Percentiles rank a stretch among this genome's conserved stretches.
Evolutionary conservation across 1,284 basidiomycete genomes (phyloP).

Genomic region (Fomitopsis pinicola): DNA sequence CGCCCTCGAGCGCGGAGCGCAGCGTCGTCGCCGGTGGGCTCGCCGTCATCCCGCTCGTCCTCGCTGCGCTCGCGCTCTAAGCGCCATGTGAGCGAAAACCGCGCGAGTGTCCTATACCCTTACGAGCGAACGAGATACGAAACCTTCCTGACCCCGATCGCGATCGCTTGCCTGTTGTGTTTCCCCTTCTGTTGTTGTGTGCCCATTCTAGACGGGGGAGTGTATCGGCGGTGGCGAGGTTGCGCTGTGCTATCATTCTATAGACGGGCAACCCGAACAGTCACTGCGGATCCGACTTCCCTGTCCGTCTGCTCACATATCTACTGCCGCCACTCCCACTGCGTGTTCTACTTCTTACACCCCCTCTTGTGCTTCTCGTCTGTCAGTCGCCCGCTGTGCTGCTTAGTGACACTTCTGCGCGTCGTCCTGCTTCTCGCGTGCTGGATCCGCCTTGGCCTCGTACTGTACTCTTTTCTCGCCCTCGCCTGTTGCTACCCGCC

Average conservation of each 20-base stretch:
- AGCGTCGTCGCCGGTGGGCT: conserved; percentile 10
- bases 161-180: background rate
- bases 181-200: no score
- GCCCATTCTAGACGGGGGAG: background rate
- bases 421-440: background rate
- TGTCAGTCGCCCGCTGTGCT: background rate
- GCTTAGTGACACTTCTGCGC: background rate
- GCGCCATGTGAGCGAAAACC: background rate
- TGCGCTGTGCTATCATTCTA: background rate
- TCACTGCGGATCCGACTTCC: background rate
- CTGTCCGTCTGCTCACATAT: background rate
- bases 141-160: no score
- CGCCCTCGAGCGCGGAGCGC: conserved; percentile 12
- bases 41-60: conserved; percentile 13
- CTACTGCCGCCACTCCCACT: background rate
- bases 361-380: background rate
- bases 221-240: background rate
- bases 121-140: background rate
- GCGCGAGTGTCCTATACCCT: background rate
- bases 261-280: background rate
- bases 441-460: background rate
- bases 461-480: background rate
- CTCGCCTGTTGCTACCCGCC: background rate
- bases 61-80: conserved; percentile 14
- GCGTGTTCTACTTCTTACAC: background rate